Evolutionary conservation across 805 yeast genomes (phyloP), one percentile per base, ranked within the genome.

Genomic region (Sungouiella thailandica): DNA sequence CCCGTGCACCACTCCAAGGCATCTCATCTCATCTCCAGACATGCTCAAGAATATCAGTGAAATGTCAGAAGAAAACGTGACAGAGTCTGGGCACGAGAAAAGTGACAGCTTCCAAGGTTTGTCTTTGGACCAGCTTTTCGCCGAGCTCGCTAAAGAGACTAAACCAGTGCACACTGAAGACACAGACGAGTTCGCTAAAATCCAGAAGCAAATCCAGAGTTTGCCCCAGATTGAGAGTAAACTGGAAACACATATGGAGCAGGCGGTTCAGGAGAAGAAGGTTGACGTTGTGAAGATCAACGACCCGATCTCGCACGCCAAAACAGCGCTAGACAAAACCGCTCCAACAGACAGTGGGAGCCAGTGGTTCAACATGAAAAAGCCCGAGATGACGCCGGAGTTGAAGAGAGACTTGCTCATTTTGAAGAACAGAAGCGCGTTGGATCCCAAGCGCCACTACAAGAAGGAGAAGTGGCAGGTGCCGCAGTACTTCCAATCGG

Each of bases 381-480:
- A 34, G 19, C 48, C 41, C 7, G 50, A 45, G 27, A 31, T 47
- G 36, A 47, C 51, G 23, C 77, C 81, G 2, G 70, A 72, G 18
- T 54, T 84, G 14, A 83, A 83, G 51, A 70, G 95, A 39, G 97
- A 93, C 55, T 55, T 93, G 47, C 66, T 78, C 50, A 62, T 93
- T 11, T 68, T 93, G 39, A 80, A 86, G 52, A 85, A 90, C 64
- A 78, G 98, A 60, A 82, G 83, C 36, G 96, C 88, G 7, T 69
- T 93, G 41, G 97, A 93, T 55, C 97, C 97, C 6, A 93, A 93
- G 62, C 75, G 97, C 49, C 96, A 87, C 60, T 93, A 93, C 62
- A 87, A 85, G 60, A 86, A 85, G 56, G 93, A 83, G 39, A 78
- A 78, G 41, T 82, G 88, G 83, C 71, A 69, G 31, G 69, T 72